Percentiles rank a stretch among this genome's conserved stretches.
Evolutionary conservation across 352 stramenopile genomes (phyloP).

Genomic region (Phytophthora ohioensis): DNA sequence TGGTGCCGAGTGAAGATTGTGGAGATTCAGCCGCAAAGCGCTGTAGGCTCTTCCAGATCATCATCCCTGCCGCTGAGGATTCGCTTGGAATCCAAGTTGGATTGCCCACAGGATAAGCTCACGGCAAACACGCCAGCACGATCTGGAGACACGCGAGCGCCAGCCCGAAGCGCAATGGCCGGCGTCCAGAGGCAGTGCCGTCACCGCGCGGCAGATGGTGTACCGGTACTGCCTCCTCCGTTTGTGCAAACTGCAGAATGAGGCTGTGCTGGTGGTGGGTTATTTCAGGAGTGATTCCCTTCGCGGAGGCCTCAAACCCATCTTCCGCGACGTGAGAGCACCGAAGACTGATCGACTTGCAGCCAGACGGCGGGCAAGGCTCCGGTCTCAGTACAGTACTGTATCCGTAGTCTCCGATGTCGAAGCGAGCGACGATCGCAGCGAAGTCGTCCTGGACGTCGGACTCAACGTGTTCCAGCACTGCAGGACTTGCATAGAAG

Average conservation of each 20-base stretch:
- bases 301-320: conserved; percentile 5
- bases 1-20: conserved; percentile 11
- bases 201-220: conserved; percentile 1
- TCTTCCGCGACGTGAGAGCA: conserved; percentile 6
- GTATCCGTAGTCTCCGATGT: background rate
- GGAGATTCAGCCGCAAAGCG: conserved; percentile 8
- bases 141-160: background rate
- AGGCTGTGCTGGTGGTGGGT: conserved; percentile 9
- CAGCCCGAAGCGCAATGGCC: background rate
- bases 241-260: conserved; percentile 18
- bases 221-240: background rate
- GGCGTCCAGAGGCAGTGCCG: conserved; percentile 7
- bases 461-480: conserved; percentile 16
- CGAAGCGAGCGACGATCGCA: background rate
- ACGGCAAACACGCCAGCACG: background rate
- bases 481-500: conserved; percentile 19
- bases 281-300: background rate
- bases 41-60: conserved; percentile 19
- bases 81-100: background rate
- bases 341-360: conserved; percentile 12
- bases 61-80: no score
- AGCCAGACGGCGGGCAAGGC: background rate
- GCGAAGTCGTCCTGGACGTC: background rate
- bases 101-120: background rate
- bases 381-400: no score